These are phyloP conservation scores for Thielaviopsis ethacetica DNA, from an alignment of 2,329 filamentous ascomycete species.

Conservation along the genomic window DNA sequence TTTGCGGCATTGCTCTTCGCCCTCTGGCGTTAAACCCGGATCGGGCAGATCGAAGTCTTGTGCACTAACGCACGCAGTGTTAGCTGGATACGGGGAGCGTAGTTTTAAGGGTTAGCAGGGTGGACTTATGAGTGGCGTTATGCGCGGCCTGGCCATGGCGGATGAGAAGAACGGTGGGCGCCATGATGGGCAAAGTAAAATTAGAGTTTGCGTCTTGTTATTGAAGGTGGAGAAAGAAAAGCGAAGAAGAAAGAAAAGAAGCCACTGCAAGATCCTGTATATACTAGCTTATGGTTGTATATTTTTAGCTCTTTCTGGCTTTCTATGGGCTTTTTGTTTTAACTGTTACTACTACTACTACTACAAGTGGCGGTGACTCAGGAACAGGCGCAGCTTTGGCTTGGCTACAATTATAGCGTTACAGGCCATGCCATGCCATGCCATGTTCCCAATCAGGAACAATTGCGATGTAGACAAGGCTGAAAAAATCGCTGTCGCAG, in stretches of 20 bases:
- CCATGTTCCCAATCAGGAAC: neutral
- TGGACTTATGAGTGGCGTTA: slow-evolving; percentile 33
- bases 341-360: too few relatives aligned
- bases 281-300: too few relatives aligned
- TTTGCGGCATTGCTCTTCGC: slow-evolving; percentile 29
- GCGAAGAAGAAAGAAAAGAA: neutral
- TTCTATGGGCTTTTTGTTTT: too few relatives aligned
- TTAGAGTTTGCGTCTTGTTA: neutral
- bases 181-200: slow-evolving; percentile 22
- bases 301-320: too few relatives aligned
- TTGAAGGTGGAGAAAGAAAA: neutral
- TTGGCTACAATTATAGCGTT: too few relatives aligned
- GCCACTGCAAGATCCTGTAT: neutral
- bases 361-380: too few relatives aligned
- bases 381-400: too few relatives aligned
- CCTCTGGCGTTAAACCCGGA: slow-evolving; percentile 32
- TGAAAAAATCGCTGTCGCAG: neutral
- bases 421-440: neutral
- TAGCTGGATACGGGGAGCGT: neutral
- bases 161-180: slow-evolving; percentile 57
- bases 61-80: slow-evolving; percentile 17
- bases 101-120: slow-evolving; percentile 14
- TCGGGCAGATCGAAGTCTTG: slow-evolving; percentile 33
- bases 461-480: neutral
- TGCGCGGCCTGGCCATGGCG: slow-evolving; percentile 68